Evolutionary conservation across 208 protist genomes (phyloP).

Genomic region (Trichomonas vaginalis): DNA sequence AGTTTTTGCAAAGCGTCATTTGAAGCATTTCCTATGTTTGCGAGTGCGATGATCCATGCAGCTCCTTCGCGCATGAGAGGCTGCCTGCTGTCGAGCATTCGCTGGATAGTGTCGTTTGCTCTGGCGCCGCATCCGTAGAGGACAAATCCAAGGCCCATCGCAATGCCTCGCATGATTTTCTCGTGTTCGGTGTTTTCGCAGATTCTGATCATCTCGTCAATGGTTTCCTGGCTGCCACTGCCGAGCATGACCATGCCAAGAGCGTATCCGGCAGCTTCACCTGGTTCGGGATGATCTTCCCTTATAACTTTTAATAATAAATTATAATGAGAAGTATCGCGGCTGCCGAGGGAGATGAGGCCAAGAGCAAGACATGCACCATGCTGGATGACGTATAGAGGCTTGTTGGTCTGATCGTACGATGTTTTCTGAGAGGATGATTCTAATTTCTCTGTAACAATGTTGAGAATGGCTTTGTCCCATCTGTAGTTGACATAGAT

Average conservation of each 20-base stretch:
- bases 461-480: neutral
- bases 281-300: neutral
- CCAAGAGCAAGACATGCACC: neutral
- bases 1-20: conserved; percentile 70
- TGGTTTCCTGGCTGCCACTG: neutral
- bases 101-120: conserved; percentile 66
- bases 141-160: conserved; percentile 80
- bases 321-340: neutral
- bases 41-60: conserved; percentile 75
- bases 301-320: neutral
- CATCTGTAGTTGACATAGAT: neutral
- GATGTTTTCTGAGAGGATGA: conserved; percentile 34
- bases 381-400: neutral
- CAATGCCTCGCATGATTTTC: conserved; percentile 91
- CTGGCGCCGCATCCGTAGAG: conserved; percentile 81
- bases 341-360: neutral
- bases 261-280: neutral
- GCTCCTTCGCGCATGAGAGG: conserved; percentile 60
- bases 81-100: conserved; percentile 43
- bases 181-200: conserved; percentile 92
- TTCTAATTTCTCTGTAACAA: conserved; percentile 44
- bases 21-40: conserved; percentile 73
- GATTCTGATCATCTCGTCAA: neutral
- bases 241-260: neutral
- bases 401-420: neutral